Conservation (phyloP, 805 yeast genomes). For the Ogataea trehaloabstinens region DNA sequence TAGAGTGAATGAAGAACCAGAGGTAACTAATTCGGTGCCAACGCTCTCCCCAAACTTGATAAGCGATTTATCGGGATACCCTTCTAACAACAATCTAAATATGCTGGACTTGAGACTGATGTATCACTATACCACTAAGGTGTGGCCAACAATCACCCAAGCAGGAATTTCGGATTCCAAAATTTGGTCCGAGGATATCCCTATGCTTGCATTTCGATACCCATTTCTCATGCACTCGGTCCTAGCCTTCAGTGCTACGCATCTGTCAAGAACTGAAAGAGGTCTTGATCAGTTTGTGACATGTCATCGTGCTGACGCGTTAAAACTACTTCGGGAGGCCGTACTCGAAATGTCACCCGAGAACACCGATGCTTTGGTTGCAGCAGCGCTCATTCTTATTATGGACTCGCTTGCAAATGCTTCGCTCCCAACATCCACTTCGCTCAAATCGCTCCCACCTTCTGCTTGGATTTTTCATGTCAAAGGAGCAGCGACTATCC, state of each 20-base stretch:
- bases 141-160: constrained; percentile 82
- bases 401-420: constrained; percentile 96
- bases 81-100: constrained; percentile 43
- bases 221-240: constrained; percentile 93
- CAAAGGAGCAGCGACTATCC: constrained; percentile 92
- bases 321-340: constrained; percentile 77
- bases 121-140: constrained; percentile 83
- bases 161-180: constrained; percentile 86
- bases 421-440: constrained; percentile 49
- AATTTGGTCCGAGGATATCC: constrained; percentile 87
- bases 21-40: constrained; percentile 16
- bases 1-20: constrained; percentile 2
- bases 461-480: constrained; percentile 97
- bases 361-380: constrained; percentile 90
- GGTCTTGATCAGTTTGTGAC: constrained; percentile 82
- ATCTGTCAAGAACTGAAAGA: constrained; percentile 71
- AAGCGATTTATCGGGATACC: constrained; percentile 25
- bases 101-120: constrained; percentile 76
- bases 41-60: constrained; percentile 31
- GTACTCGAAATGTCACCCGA: constrained; percentile 79
- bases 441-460: constrained; percentile 73
- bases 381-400: constrained; percentile 82
- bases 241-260: constrained; percentile 90
- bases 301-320: constrained; percentile 82
- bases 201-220: constrained; percentile 80